Evolutionary conservation across 768 basidiomycete genomes (phyloP), one percentile per base, ranked within the genome.

Genomic region (Zangia roseola): DNA sequence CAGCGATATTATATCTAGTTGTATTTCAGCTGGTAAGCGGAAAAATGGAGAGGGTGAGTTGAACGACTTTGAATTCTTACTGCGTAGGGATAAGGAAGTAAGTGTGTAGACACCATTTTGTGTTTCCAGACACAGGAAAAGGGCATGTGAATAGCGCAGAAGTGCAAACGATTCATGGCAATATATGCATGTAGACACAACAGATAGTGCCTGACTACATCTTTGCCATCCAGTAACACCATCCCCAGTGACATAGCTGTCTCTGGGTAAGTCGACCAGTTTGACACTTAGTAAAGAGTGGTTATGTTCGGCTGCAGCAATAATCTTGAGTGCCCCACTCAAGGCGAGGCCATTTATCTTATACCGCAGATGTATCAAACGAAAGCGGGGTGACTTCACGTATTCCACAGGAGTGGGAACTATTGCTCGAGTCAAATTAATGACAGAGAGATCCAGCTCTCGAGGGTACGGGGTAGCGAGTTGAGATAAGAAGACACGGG

Each of bases 311-410:
- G 83, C 70, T 19, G 76, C 75, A 10, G 62, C 59, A 25, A 82
- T 63, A 35, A 87, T 76, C 14, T 60, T 59, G 30, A 63, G 64
- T 16, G 81, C 74, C 10, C 73, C 77, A 2, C 56, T 68, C 38
- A 71, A 61, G 5, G 78, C 79, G 7, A 87, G 62, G 24, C 65
- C 62, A 50, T 87, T 87, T 31, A 77, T 79, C 50, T 78, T 84
- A 50, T 78, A 74, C 45, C 74, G 76, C 36, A 86, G 67, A 4
- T 68, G 70, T 38, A 73, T 67, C 9, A 86, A 67, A 20, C 63
- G 69, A 53, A 81, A 82, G 17, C 73, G 74, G 10, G 71, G 62
- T 14, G 82, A 83, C 14, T 69, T 69, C 13, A 86, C 64, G 55
- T 77, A 87, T 16, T 70, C 67, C 13, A 71, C 52, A 41, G 87